phyloP scores from a whole-genome alignment of 768 basidiomycete genomes.

The Pleurotus cornucopiae region DNA sequence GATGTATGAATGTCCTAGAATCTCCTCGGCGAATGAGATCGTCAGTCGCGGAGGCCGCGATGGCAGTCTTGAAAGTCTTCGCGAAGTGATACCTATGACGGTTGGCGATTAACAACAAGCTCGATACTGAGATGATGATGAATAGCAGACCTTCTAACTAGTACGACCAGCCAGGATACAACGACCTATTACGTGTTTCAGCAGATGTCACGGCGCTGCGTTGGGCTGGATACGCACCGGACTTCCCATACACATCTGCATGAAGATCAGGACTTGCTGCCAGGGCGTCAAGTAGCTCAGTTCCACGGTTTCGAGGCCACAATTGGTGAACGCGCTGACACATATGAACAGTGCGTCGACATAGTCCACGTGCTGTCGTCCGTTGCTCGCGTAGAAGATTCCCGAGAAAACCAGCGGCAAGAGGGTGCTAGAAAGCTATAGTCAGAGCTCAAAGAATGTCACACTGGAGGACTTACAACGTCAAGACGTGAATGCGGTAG shows the following conservation, averaged over 20 bases:
- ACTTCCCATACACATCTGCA: conserved; percentile 77
- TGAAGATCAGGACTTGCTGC: conserved; percentile 67
- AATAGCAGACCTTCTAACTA: conserved; percentile 54
- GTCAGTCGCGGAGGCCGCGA: too few species aligned
- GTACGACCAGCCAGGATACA: conserved; percentile 82
- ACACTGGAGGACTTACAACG: conserved; percentile 42
- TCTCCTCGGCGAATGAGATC: too few species aligned
- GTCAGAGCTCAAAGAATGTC: conserved; percentile 8
- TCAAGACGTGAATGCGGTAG: conserved; percentile 55
- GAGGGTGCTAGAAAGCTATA: conserved; percentile 46
- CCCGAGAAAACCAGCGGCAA: conserved; percentile 74
- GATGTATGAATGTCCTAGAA: too few species aligned
- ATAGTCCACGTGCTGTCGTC: conserved; percentile 63
- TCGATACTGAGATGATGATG: too few species aligned
- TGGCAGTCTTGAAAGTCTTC: too few species aligned
- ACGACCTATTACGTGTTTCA: conserved; percentile 44
- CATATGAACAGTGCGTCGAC: conserved; percentile 76
- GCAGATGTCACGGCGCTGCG: not conserved
- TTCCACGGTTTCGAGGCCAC: conserved; percentile 69
- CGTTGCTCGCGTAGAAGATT: conserved; percentile 83
- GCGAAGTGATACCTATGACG: too few species aligned
- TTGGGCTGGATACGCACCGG: conserved; percentile 44
- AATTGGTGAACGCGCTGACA: conserved; percentile 74
- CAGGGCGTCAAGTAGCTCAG: conserved; percentile 61
- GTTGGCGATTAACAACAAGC: too few species aligned